phyloP scores from a whole-genome alignment of 345 rosid genomes.

The Hirschfeldia incana region DNA sequence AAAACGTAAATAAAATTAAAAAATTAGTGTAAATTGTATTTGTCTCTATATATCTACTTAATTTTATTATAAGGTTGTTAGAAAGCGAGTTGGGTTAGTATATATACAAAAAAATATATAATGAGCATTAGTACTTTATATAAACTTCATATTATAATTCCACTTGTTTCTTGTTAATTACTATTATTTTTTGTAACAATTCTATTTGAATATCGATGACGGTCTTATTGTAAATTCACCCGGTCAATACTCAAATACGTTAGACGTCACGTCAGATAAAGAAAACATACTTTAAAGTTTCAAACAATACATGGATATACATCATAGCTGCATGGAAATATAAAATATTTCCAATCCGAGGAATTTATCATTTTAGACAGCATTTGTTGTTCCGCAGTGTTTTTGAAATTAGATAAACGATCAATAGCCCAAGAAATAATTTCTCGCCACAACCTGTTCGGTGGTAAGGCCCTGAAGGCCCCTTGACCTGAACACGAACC shows the following conservation, averaged over 20 bases:
- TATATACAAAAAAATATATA: neutral
- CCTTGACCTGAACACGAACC: neutral
- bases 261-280: conserved; percentile 1
- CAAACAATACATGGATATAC: too few relatives aligned
- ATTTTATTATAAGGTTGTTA: neutral
- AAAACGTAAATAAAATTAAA: too few relatives aligned
- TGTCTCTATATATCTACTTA: neutral
- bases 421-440: neutral
- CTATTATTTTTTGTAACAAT: neutral
- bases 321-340: neutral
- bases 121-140: neutral
- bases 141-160: conserved; percentile 4
- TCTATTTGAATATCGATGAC: neutral
- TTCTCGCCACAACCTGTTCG: neutral
- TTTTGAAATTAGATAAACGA: neutral
- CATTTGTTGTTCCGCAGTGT: neutral
- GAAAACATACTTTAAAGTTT: neutral
- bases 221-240: conserved; percentile 10
- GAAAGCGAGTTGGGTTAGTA: neutral
- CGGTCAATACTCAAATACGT: conserved; percentile 16
- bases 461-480: neutral
- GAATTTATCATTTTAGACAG: neutral
- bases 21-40: too few relatives aligned
- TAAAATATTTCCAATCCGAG: neutral
- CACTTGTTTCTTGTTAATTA: conserved; percentile 10